Base-by-base conservation (phyloP, 179 eudicot species). In the Heliamphora pulchella region DNA sequence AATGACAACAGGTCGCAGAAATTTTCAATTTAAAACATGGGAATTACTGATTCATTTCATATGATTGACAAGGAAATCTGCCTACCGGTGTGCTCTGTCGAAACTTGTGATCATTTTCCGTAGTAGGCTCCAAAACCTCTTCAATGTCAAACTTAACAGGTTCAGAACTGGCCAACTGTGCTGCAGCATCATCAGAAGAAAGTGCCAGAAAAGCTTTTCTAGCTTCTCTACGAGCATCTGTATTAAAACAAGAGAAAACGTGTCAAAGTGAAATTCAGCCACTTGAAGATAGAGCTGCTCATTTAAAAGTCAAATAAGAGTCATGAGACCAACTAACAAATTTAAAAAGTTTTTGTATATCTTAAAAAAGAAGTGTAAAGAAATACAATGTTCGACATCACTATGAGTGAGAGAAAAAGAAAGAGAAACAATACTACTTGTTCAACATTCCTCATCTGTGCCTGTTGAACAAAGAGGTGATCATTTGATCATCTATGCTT, bases 171-270 rank as follows among this genome's bases (percentile, higher is more conserved):
- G 75, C 80, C 76, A 31, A 67, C 69, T 82, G 78, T 55, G 80
- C 78, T 22, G 68, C 65, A 55, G 66, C 50, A 69, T 87, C 90
- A 65, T 79, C 84, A 76, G 91, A 86, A 48, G 97, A 89, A 68
- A 91, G 84, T 51, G 94, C 91, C 82, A 95, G 75, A 84, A 95
- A 92, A 76, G 98, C 93, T 83, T 92, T 91, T 75, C 97, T 87
- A 78, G 93, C 97, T 88, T 93, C 92, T 79, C 94, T 86, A 22
- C 93, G 94, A 67, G 86, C 89, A 86, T 89, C 98, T 95, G 81
- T 76, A 77, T 77, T 54, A 78, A 80, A 43, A 68, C 6, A 71
- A 67, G 77, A 68, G n/a, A 54, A 41, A 53, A 71, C n/a, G 17
- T 17, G 55, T 15, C 31, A 62, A 17, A 71, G 7, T 18, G 50